Percentiles rank a stretch among this genome's conserved stretches.
Conservation (phyloP, 192 early-diverging fungal genomes). For the Backusella australiensis region DNA sequence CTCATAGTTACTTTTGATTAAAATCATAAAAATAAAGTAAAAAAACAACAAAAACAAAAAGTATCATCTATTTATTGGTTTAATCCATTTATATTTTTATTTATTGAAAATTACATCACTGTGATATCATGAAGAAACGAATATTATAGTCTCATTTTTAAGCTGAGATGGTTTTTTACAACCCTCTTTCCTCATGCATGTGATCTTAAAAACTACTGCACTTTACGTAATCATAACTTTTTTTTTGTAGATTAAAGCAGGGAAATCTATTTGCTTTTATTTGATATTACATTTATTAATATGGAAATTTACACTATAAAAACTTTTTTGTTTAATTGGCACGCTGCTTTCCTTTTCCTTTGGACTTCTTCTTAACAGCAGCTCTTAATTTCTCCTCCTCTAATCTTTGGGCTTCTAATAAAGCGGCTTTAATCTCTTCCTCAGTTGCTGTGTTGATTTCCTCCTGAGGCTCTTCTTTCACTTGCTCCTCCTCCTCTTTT, state of each 20-base stretch:
- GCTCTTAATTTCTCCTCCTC: not conserved
- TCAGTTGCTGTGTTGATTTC: not conserved
- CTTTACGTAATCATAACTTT: not conserved
- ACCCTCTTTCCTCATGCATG: too few species aligned
- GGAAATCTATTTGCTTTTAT: not conserved
- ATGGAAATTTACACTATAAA: not conserved
- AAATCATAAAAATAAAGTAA: not conserved
- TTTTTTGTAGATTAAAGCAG: not conserved
- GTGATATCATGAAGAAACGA: not conserved
- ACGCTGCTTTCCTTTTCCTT: slow-evolving; percentile 10
- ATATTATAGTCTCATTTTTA: not conserved
- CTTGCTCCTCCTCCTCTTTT: not conserved
- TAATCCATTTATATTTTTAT: not conserved
- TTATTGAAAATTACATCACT: not conserved
- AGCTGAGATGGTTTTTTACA: not conserved
- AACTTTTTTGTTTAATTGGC: not conserved
- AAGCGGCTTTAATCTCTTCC: not conserved
- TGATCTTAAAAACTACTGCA: too few species aligned
- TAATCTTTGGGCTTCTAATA: not conserved
- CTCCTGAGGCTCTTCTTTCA: not conserved
- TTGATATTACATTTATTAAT: not conserved
- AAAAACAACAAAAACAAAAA: not conserved
- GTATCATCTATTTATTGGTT: not conserved
- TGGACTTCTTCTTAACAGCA: not conserved
- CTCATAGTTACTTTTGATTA: not conserved